Base-by-base conservation (phyloP, 2,329 filamentous ascomycete genomes). In the Aspergillus flavus region DNA sequence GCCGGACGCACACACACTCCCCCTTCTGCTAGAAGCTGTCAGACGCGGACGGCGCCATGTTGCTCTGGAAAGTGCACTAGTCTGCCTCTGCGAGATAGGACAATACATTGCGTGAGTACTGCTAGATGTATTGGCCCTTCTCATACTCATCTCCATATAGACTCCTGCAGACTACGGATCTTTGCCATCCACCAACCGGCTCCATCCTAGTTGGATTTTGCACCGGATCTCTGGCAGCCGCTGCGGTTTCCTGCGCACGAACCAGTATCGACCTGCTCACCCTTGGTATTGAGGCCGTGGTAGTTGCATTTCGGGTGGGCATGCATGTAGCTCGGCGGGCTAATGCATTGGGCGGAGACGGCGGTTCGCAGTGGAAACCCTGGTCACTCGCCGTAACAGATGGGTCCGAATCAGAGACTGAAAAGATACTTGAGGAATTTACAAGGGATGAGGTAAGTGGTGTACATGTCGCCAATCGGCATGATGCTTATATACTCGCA, bases 61-160 rank as follows among this genome's bases (percentile, higher is more conserved):
- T 5, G 48, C 48, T 3, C 16, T 52, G 3, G 48, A 52, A 19
- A 52, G 26, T 30, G 26, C 48, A 21, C 10, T 52, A 2, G 14
- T 52, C 2, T 52, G 48, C 16, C 23, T 52, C 3, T 52, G 11
- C 16, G 48, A 52, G 26, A 52, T 52, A 9, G 48, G 26, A 2
- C 6, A 52, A 10, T 52, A 52, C 23, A 52, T 52, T 12, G 2
- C 1, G 48, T 52, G 16, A 19, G 48, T 52, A 3, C 6, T 1
- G 2, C 7, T 32, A 28, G 4, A 0, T 10, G 2, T n/a, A 19
- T 19, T 3, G 16, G n/a, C 1, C 1, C 3, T 4, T 12, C 7
- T 4, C 14, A 19, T 19, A 21, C 48, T 52, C 26, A 52, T 30
- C 23, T 16, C 2, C n/a, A 11, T 5, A 10, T 5, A 52, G 48